Evolutionary conservation across 495 filamentous ascomycete species (phyloP).

Genomic region (Penicillium daleae): DNA sequence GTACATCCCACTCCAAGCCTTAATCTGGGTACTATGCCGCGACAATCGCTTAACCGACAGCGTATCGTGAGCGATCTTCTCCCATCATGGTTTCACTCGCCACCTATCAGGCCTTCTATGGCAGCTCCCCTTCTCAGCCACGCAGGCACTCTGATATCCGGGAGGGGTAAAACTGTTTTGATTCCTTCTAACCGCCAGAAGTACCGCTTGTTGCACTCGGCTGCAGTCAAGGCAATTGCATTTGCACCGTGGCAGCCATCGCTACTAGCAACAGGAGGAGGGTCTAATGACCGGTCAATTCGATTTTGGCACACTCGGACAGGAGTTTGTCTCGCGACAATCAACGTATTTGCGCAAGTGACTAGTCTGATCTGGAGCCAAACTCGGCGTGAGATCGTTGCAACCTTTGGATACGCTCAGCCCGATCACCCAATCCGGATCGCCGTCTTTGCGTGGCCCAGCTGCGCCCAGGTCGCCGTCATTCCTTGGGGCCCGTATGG

Average conservation of each 20-base stretch:
- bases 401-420: conserved; percentile 94
- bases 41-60: conserved; percentile 27
- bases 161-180: conserved; percentile 33
- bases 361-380: conserved; percentile 91
- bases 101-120: conserved; percentile 20
- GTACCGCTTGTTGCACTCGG: conserved; percentile 76
- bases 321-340: conserved; percentile 84
- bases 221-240: conserved; percentile 94
- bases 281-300: conserved; percentile 90
- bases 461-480: conserved; percentile 82
- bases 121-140: conserved; percentile 32
- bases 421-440: conserved; percentile 91
- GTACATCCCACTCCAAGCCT: conserved; percentile 29
- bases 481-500: conserved; percentile 89
- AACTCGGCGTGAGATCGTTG: conserved; percentile 82
- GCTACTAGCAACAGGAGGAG: conserved; percentile 88
- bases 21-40: conserved; percentile 16
- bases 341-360: conserved; percentile 91
- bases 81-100: conserved; percentile 35
- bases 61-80: conserved; percentile 32
- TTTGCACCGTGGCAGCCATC: conserved; percentile 95
- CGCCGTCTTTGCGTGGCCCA: conserved; percentile 94
- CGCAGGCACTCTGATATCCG: conserved; percentile 35
- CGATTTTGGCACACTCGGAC: conserved; percentile 93
- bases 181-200: conserved; percentile 61